Percentiles rank a stretch among this genome's conserved stretches.
phyloP scores from a whole-genome alignment of 1,284 basidiomycete species.

The Tylopilus sp. region DNA sequence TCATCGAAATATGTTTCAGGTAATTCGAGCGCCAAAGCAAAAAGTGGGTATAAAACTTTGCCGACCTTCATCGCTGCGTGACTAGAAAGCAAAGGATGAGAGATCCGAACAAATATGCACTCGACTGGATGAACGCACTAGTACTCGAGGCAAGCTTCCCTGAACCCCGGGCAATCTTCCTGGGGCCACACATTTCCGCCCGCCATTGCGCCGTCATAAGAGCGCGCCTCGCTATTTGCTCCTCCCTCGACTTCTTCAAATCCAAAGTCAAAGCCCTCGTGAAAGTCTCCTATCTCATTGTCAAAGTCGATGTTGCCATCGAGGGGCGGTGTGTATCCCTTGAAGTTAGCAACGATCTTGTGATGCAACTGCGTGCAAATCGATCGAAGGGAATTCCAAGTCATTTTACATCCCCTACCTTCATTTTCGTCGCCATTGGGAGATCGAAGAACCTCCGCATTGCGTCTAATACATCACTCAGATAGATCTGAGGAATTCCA shows the following conservation, averaged over 20 bases:
- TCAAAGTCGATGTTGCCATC: conserved; percentile 74
- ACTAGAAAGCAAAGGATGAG: conserved; percentile 56
- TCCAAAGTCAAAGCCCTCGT: conserved; percentile 88
- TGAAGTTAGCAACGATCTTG: conserved; percentile 75
- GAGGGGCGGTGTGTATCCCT: conserved; percentile 80
- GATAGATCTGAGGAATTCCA: conserved; percentile 67
- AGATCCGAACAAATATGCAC: no score
- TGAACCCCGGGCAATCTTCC: conserved; percentile 35
- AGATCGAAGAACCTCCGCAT: conserved; percentile 75
- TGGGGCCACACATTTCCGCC: conserved; percentile 66
- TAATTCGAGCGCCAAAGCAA: conserved; percentile 85
- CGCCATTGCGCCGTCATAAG: conserved; percentile 62
- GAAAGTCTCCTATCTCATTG: conserved; percentile 78
- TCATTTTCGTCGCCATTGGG: conserved; percentile 68
- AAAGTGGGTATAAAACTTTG: conserved; percentile 81
- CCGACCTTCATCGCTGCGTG: conserved; percentile 73
- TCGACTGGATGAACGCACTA: no score
- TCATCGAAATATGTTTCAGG: conserved; percentile 84
- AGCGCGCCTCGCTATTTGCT: conserved; percentile 38
- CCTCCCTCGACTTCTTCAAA: conserved; percentile 66
- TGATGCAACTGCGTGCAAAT: conserved; percentile 70
- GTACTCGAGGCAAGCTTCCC: conserved; percentile 34
- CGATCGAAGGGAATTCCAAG: no score
- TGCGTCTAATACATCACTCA: conserved; percentile 63
- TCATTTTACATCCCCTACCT: no score